Percentiles rank a stretch among this genome's conserved stretches.
These are phyloP conservation scores for Alternaria ventricosa DNA, from an alignment of 2,329 filamentous ascomycete species.

Conservation along the genomic window DNA sequence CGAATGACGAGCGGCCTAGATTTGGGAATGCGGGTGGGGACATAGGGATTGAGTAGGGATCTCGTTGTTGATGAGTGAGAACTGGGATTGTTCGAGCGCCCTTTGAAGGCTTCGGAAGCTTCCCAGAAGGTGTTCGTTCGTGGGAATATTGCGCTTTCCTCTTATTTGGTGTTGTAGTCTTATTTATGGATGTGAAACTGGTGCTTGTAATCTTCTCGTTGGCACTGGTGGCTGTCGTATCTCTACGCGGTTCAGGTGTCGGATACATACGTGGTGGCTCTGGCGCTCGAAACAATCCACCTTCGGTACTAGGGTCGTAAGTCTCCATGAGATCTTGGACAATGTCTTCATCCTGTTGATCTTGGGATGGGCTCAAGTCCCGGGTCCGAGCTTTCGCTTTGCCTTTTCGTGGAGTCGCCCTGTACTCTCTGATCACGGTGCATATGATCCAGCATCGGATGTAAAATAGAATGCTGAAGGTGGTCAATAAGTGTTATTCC, in stretches of 20 bases:
- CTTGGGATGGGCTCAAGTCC: not conserved
- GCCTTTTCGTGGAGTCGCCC: not conserved
- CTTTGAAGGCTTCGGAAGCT: conserved; percentile 10
- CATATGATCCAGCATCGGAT: conserved; percentile 21
- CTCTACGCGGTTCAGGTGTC: not conserved
- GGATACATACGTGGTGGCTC: not conserved
- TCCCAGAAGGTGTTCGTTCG: not conserved
- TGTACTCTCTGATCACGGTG: not conserved
- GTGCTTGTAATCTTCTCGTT: not conserved
- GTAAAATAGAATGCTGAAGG: conserved; percentile 20
- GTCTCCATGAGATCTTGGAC: not conserved
- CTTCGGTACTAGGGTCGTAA: not conserved
- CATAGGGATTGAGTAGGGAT: conserved; percentile 8
- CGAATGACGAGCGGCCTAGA: not conserved
- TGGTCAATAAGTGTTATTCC: too few relatives aligned
- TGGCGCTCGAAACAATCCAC: not conserved
- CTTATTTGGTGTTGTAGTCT: conserved; percentile 6
- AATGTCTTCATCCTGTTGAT: not conserved
- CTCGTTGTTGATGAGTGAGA: not conserved
- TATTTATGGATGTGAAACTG: not conserved
- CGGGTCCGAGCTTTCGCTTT: conserved; percentile 3
- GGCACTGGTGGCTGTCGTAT: not conserved
- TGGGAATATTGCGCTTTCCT: conserved; percentile 11
- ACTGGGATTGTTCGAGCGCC: not conserved
- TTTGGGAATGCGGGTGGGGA: not conserved